Percentiles rank a stretch among this genome's conserved stretches.
Conservation (phyloP, 139 green algal species). For the Micromonas pusilla region DNA sequence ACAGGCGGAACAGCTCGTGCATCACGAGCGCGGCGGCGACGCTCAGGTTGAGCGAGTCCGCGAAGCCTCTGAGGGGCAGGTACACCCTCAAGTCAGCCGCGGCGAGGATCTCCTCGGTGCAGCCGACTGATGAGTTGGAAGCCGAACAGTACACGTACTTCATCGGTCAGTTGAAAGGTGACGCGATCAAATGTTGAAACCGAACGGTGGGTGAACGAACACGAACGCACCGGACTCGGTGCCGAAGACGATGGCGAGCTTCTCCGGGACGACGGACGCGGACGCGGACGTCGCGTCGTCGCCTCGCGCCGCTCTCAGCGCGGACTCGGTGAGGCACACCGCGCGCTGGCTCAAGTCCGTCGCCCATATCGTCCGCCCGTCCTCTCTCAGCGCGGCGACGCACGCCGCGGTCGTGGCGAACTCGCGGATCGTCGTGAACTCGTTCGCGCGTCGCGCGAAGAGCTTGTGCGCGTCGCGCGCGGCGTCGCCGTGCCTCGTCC, state of each 20-base stretch:
- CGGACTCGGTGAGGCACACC: not conserved
- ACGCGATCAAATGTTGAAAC: no score
- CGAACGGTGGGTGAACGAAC: no score
- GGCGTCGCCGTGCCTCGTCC: not conserved
- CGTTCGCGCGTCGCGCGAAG: not conserved
- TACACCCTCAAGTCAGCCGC: not conserved
- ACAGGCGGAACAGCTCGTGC: not conserved
- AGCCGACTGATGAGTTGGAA: no score
- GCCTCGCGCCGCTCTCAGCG: not conserved
- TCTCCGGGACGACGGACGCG: not conserved
- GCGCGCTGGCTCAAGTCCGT: constrained; percentile 1
- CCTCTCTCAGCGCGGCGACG: constrained; percentile 25
- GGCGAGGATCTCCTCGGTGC: not conserved
- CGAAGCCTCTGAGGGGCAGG: constrained; percentile 2
- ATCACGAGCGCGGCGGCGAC: not conserved
- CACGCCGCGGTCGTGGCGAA: constrained; percentile 10
- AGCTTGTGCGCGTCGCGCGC: not conserved
- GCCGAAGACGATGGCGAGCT: constrained; percentile 8
- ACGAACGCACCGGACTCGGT: no score
- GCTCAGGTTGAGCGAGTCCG: not conserved
- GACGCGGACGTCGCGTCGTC: not conserved
- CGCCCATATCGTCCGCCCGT: constrained; percentile 12
- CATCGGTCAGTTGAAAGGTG: no score
- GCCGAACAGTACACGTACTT: no score
- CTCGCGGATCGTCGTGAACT: not conserved